Percentiles rank a stretch among this genome's conserved stretches.
Evolutionary conservation across 2,329 filamentous ascomycete species (phyloP).

Genomic region (Colletotrichum trifolii): DNA sequence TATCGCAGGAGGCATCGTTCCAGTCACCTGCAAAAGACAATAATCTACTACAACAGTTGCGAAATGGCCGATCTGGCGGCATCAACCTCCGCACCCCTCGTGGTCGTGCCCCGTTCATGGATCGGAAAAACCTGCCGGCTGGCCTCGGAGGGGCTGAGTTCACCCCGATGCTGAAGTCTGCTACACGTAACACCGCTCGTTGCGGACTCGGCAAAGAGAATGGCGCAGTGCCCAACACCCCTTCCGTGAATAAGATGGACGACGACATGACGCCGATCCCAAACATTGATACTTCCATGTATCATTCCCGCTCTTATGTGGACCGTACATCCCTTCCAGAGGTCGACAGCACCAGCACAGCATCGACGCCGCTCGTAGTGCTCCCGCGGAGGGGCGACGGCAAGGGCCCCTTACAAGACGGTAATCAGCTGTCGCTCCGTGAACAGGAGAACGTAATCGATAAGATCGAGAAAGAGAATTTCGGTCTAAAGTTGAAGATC

Average conservation of each 20-base stretch:
- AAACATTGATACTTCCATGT: conserved; percentile 77
- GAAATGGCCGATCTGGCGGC: conserved; percentile 69
- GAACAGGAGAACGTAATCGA: conserved; percentile 97
- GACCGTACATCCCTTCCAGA: conserved; percentile 77
- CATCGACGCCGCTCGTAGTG: conserved; percentile 83
- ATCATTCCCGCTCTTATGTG: conserved; percentile 72
- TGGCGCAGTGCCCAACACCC: conserved; percentile 71
- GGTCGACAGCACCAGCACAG: conserved; percentile 80
- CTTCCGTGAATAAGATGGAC: conserved; percentile 73
- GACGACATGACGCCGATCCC: conserved; percentile 82
- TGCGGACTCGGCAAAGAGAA: conserved; percentile 70
- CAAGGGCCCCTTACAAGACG: conserved; percentile 80
- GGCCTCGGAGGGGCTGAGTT: conserved; percentile 81
- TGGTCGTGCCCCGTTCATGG: conserved; percentile 75
- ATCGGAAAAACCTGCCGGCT: conserved; percentile 77
- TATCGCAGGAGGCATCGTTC: conserved; percentile 90
- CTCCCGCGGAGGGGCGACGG: conserved; percentile 71
- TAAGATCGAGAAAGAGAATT: conserved; percentile 98
- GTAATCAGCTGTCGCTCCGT: conserved; percentile 89
- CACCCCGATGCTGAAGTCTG: conserved; percentile 89
- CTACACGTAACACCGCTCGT: conserved; percentile 77
- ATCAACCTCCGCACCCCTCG: conserved; percentile 79
- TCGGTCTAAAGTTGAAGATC: conserved; percentile 95
- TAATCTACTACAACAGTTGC: conserved; percentile 80
- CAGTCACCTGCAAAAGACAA: conserved; percentile 78